Base-by-base conservation (phyloP, 805 yeast genomes). In the Myxozyma neglecta region DNA sequence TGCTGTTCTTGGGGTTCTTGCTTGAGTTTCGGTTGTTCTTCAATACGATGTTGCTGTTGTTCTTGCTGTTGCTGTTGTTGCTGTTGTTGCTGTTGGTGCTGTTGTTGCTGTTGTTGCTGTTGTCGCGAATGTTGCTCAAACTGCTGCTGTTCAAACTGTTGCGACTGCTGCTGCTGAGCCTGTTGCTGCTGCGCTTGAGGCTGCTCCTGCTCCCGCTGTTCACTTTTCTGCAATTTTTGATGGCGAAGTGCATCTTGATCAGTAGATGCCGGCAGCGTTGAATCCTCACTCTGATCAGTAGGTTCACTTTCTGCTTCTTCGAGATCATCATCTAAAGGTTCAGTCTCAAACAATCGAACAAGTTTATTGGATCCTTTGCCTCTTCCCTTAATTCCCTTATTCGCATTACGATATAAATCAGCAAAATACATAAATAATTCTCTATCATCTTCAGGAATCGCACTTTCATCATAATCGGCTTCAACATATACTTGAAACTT, bases 311-410 rank as follows among this genome's bases (percentile, higher is more conserved):
- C 29, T 24, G 29, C 4, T 5, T 24, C 29, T 3, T 24, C 29
- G 4, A 24, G 29, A 24, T 24, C 29, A 24, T 24, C 29, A 24
- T 84, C 63, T 45, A 39, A 16, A 7, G 37, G 54, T 11, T 47
- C 59, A 45, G 54, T 49, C 37, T 45, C 61, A 42, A 44, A 46
- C 16, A 63, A 32, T 43, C 49, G 53, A 18, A 57, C 67, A 54
- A 59, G 47, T 43, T 55, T 58, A 35, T 48, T 62, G 39, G 65
- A 37, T 36, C 78, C 78, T 69, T 84, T 89, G 5, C 97, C 97
- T 61, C 97, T 82, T 34, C 97, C 97, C 68, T 89, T 85, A 64
- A 92, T 92, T 18, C 97, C 97, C 70, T 90, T 84, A 71, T 92
- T 92, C 49, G 94, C 84, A 73, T 92, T 90, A 74, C 90, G 90